Conservation (phyloP, 2,329 filamentous ascomycete species). For the Alternaria hordeiaustralica region DNA sequence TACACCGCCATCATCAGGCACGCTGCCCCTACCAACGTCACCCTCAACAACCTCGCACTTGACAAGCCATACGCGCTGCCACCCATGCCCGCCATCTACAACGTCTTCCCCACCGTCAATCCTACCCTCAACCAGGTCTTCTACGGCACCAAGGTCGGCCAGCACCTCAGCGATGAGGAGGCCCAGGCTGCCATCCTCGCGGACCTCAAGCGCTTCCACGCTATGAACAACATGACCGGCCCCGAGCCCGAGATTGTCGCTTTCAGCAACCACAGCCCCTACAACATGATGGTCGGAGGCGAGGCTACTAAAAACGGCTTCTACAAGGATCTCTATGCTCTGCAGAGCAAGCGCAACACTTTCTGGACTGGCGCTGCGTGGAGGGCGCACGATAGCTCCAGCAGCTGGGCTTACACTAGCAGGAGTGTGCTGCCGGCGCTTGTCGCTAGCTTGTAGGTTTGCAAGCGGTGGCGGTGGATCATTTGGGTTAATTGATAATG, state of each 20-base stretch:
- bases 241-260: slow-evolving; percentile 25
- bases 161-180: slow-evolving; percentile 18
- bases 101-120: slow-evolving; percentile 25
- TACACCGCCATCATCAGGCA: slow-evolving; percentile 50
- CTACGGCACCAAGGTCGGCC: slow-evolving; percentile 20
- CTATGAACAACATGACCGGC: slow-evolving; percentile 3
- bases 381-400: slow-evolving; percentile 23
- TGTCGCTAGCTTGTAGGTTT: slow-evolving; percentile 10
- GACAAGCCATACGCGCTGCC: slow-evolving; percentile 39
- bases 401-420: slow-evolving; percentile 38
- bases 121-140: slow-evolving; percentile 19
- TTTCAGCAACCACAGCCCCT: slow-evolving; percentile 37
- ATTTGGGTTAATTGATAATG: neutral
- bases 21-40: slow-evolving; percentile 40
- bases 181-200: slow-evolving; percentile 26
- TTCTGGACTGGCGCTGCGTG: slow-evolving; percentile 30
- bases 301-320: slow-evolving; percentile 26
- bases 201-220: slow-evolving; percentile 16
- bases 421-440: slow-evolving; percentile 46
- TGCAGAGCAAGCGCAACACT: slow-evolving; percentile 30
- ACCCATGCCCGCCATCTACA: slow-evolving; percentile 40
- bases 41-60: slow-evolving; percentile 34
- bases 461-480: neutral
- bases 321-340: slow-evolving; percentile 28
- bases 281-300: slow-evolving; percentile 16